Conservation (phyloP, 2,329 filamentous ascomycete genomes). For the Penicillium sp. region DNA sequence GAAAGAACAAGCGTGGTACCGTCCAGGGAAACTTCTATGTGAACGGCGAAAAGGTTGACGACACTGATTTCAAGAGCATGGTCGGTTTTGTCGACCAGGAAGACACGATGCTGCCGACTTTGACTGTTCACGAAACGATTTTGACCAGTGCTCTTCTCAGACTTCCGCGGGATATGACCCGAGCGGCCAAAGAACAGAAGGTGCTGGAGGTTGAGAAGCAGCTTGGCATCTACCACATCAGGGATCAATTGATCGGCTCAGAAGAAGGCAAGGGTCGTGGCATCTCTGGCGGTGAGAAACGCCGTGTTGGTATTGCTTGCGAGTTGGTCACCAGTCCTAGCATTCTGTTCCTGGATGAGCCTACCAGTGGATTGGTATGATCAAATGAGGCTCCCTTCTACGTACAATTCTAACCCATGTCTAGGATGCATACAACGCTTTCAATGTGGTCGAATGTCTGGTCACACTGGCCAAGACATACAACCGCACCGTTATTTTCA, state of each 20-base stretch:
- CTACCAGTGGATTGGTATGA: constrained; percentile 76
- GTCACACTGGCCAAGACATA: constrained; percentile 95
- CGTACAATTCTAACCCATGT: constrained; percentile 10
- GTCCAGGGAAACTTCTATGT: constrained; percentile 82
- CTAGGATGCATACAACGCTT: constrained; percentile 89
- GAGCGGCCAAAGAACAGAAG: constrained; percentile 81
- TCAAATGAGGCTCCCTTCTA: neutral
- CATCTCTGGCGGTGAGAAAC: constrained; percentile 95
- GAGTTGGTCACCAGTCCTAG: constrained; percentile 96
- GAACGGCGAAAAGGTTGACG: constrained; percentile 86
- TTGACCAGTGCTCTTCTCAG: constrained; percentile 88
- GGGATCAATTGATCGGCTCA: constrained; percentile 91
- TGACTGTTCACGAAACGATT: constrained; percentile 98
- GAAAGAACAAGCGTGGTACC: constrained; percentile 91
- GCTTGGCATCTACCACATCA: constrained; percentile 90
- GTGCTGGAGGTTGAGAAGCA: constrained; percentile 94
- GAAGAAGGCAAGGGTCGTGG: constrained; percentile 93
- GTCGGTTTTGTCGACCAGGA: constrained; percentile 98
- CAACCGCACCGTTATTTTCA: constrained; percentile 96
- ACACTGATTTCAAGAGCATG: constrained; percentile 84
- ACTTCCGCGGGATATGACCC: constrained; percentile 89
- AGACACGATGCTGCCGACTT: constrained; percentile 91
- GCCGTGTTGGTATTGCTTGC: constrained; percentile 94
- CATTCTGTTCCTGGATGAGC: constrained; percentile 95
- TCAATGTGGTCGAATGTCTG: constrained; percentile 95